Evolutionary conservation across 2,329 filamentous ascomycete genomes (phyloP).

Genomic region (Periglandula ipomoeae): DNA sequence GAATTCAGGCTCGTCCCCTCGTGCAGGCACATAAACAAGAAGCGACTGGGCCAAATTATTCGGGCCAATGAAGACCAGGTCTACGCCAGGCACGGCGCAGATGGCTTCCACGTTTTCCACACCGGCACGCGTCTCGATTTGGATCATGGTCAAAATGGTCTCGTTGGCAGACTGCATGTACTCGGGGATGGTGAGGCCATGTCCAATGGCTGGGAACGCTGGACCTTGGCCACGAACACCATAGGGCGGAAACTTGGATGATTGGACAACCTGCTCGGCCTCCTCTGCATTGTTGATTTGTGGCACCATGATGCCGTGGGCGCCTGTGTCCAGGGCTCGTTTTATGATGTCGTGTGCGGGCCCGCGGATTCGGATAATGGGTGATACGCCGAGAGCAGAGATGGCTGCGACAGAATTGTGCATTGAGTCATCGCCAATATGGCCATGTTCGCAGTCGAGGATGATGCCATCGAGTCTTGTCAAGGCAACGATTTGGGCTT

Average conservation of each 20-base stretch:
- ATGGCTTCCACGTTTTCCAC: constrained; percentile 33
- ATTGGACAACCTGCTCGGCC: constrained; percentile 27
- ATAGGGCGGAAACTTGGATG: constrained; percentile 34
- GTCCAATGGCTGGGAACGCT: constrained; percentile 30
- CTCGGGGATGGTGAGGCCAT: constrained; percentile 27
- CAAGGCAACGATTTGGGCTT: constrained; percentile 38
- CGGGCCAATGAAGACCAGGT: constrained; percentile 35
- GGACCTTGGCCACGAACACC: constrained; percentile 34
- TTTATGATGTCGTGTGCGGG: constrained; percentile 27
- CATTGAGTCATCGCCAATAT: constrained; percentile 32
- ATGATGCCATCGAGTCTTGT: constrained; percentile 39
- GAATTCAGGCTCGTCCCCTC: constrained; percentile 38
- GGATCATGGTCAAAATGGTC: constrained; percentile 33
- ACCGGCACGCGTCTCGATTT: constrained; percentile 35
- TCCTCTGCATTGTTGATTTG: constrained; percentile 34
- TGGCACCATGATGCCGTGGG: constrained; percentile 34
- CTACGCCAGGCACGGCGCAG: constrained; percentile 30
- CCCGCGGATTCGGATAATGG: constrained; percentile 29
- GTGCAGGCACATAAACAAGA: constrained; percentile 35
- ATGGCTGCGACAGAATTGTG: constrained; percentile 37
- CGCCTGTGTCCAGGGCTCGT: constrained; percentile 34
- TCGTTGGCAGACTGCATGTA: constrained; percentile 35
- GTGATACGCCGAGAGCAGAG: constrained; percentile 28
- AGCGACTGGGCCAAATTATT: constrained; percentile 30
- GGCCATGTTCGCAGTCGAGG: constrained; percentile 36